Evolutionary conservation across 164 flowering plant genomes (phyloP), one percentile per base, ranked within the genome.

Genomic region (Platanus orientalis): DNA sequence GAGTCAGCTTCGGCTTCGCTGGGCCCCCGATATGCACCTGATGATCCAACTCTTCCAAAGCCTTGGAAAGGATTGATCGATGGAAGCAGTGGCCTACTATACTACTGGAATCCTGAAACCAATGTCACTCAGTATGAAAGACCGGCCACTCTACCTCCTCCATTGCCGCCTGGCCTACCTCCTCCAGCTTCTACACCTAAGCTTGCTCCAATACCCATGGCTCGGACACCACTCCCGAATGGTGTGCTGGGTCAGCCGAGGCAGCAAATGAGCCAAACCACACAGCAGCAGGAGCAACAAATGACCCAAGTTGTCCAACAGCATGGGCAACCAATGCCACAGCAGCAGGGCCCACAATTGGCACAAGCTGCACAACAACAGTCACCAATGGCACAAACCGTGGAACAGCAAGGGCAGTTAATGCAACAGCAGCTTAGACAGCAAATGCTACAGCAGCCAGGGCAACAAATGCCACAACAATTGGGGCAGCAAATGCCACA

Each of bases 61-160:
- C 97, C 97, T n/a, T 90, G 97, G 97, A 88, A 76, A 72, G 93
- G 97, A 17, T 73, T 90, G 65, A 81, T 90, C 67, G 95, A 90
- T 74, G 97, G 94, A 42, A 81, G 79, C 75, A 80, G 85, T 1
- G 89, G 89, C n/a, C 24, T 77, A 28, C 49, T 80, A 21, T 85
- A 85, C 69, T 85, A 80, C 61, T 85, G 90, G 90, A 83, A 85
- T 71, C 85, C 86, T 28, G 90, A 85, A 66, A 83, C 90, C 3
- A 83, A 83, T 47, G 65, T 74, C 21, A 85, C 90, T 20, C 90
- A 86, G 75, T 86, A 86, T 74, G 91, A 86, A 65, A 86, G 80
- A 64, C 91, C 91, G 6, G 67, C 72, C 10, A 36, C 76, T 53
- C 29, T 69, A 49, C 66, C 80, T 24, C 81, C 83, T 6, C 60